Conservation (phyloP, 495 filamentous ascomycete genomes). For the Darksidea phi region DNA sequence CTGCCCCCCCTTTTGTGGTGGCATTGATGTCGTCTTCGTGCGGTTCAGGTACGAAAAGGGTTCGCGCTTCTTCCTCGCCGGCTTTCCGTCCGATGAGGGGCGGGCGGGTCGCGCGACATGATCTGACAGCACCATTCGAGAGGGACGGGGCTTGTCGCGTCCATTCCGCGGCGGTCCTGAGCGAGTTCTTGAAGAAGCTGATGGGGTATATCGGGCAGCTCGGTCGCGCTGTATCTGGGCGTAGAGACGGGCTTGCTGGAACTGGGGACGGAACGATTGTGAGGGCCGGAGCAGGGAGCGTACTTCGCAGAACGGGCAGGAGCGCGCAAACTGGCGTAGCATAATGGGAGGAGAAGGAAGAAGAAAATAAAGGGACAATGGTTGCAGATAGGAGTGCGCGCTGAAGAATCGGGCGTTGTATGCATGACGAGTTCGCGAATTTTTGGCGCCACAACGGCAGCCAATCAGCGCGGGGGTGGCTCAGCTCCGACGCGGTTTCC, state of each 20-base stretch:
- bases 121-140: slow-evolving; percentile 79
- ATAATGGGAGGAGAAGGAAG: slow-evolving; percentile 8
- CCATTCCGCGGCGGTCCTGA: neutral
- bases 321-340: slow-evolving; percentile 30
- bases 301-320: slow-evolving; percentile 44
- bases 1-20: slow-evolving; percentile 9
- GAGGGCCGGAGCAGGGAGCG: slow-evolving; percentile 22
- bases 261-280: slow-evolving; percentile 5
- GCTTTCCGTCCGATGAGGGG: slow-evolving; percentile 43
- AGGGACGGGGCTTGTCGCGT: slow-evolving; percentile 50
- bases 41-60: slow-evolving; percentile 81
- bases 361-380: too few species aligned
- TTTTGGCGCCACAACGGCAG: slow-evolving; percentile 4
- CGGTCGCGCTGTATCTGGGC: slow-evolving; percentile 29
- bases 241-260: slow-evolving; percentile 33
- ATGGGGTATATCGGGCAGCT: slow-evolving; percentile 3
- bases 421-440: slow-evolving; percentile 9
- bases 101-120: slow-evolving; percentile 59
- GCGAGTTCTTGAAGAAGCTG: neutral
- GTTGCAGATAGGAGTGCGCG: neutral
- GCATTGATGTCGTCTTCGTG: slow-evolving; percentile 56
- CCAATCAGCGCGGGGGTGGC: neutral
- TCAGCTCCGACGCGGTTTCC: neutral
- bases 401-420: neutral
- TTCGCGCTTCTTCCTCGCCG: slow-evolving; percentile 48